Conservation (phyloP, 2,329 filamentous ascomycete genomes). For the Colletotrichum simmondsii region DNA sequence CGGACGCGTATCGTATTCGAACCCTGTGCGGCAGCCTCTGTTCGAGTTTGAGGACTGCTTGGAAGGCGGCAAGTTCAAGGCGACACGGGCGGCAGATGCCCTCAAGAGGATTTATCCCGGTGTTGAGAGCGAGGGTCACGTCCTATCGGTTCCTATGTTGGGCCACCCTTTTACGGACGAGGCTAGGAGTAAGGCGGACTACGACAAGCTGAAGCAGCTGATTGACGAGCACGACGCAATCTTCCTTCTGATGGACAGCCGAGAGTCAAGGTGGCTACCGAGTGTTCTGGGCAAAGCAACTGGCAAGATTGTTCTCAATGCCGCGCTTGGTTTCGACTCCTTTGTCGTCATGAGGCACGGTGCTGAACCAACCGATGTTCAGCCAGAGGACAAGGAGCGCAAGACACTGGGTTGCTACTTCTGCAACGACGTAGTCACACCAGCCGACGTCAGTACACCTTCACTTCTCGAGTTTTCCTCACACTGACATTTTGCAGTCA, state of each 20-base stretch:
- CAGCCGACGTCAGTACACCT: slow-evolving; percentile 79
- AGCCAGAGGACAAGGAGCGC: slow-evolving; percentile 57
- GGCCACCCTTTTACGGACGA: slow-evolving; percentile 87
- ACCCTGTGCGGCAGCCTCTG: slow-evolving; percentile 93
- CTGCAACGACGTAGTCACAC: slow-evolving; percentile 97
- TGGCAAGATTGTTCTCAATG: slow-evolving; percentile 96
- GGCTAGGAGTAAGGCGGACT: slow-evolving; percentile 76
- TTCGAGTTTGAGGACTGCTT: slow-evolving; percentile 92
- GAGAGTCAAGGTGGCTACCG: slow-evolving; percentile 94
- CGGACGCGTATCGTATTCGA: slow-evolving; percentile 92
- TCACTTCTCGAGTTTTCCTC: background rate
- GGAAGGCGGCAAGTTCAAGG: slow-evolving; percentile 86
- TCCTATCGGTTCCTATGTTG: slow-evolving; percentile 92
- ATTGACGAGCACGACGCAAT: slow-evolving; percentile 90
- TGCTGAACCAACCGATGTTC: slow-evolving; percentile 58
- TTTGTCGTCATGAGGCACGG: slow-evolving; percentile 98
- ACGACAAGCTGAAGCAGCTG: slow-evolving; percentile 77
- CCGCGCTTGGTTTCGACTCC: slow-evolving; percentile 94
- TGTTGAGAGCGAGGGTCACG: slow-evolving; percentile 82
- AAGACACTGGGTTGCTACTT: slow-evolving; percentile 93
- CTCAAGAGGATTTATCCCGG: slow-evolving; percentile 91
- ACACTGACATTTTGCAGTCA: slow-evolving; percentile 65
- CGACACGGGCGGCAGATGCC: slow-evolving; percentile 80
- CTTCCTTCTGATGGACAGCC: slow-evolving; percentile 96
- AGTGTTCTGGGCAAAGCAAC: slow-evolving; percentile 95